Evolutionary conservation across 257 asterid genomes (phyloP).

Genomic region (Solanum lycopersicoides): DNA sequence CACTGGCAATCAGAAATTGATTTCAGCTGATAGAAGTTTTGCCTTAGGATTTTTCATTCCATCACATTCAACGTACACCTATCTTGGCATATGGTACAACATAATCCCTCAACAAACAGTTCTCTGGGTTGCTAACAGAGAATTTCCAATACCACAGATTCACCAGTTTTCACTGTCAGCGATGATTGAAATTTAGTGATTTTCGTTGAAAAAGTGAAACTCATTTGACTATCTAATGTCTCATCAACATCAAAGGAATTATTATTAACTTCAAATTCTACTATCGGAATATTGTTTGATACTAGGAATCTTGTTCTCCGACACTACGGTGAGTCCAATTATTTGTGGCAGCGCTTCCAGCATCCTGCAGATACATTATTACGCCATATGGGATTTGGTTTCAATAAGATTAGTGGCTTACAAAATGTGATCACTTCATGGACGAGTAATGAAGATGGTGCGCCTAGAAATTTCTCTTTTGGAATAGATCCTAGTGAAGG

Average conservation of each 20-base stretch:
- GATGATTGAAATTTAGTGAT: not conserved
- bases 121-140: slow-evolving; percentile 10
- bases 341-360: not conserved
- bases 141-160: not conserved
- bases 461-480: not conserved
- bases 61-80: not conserved
- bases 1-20: not conserved
- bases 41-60: slow-evolving; percentile 4
- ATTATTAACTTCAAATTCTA: not conserved
- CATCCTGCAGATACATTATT: not conserved
- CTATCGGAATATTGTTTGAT: not conserved
- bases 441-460: not conserved
- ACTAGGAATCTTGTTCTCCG: not conserved
- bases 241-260: not conserved
- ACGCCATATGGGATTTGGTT: not conserved
- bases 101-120: not conserved
- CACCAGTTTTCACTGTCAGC: not conserved
- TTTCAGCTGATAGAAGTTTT: not conserved
- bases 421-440: not conserved
- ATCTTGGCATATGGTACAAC: slow-evolving; percentile 2
- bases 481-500: not conserved
- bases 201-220: not conserved
- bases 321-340: not conserved
- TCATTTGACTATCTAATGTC: slow-evolving; percentile 2
- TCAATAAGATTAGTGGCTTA: not conserved